These are phyloP conservation scores for Penicillium desertorum DNA, from an alignment of 495 filamentous ascomycete genomes.

Conservation along the genomic window DNA sequence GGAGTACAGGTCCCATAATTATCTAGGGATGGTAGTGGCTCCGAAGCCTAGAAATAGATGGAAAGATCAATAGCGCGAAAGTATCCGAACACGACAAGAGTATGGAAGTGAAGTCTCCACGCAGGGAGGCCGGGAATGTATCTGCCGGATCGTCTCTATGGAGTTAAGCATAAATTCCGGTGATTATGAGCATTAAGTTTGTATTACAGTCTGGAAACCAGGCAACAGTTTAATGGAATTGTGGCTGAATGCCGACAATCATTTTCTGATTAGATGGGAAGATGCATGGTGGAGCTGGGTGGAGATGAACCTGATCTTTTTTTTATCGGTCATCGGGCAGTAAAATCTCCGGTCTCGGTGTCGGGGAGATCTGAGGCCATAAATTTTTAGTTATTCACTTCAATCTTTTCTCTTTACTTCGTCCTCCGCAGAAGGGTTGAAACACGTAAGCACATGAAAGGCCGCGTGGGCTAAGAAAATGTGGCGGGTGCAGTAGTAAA, in stretches of 20 bases:
- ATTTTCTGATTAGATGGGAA: background rate
- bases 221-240: constrained; percentile 11
- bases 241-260: constrained; percentile 18
- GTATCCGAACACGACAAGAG: background rate
- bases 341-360: constrained; percentile 1
- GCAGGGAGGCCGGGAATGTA: background rate
- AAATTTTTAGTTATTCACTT: background rate
- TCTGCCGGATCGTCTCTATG: constrained; percentile 14
- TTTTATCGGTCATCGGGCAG: background rate
- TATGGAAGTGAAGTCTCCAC: constrained; percentile 1
- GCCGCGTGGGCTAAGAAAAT: constrained; percentile 9
- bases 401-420: background rate
- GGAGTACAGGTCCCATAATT: constrained; percentile 1
- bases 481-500: constrained; percentile 8
- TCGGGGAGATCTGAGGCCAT: background rate
- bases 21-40: background rate
- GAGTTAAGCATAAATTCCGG: constrained; percentile 7
- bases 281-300: background rate
- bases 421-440: background rate
- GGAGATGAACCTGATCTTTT: background rate
- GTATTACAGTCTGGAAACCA: constrained; percentile 11
- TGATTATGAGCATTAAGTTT: constrained; percentile 5
- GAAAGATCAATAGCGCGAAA: constrained; percentile 12
- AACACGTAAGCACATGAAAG: constrained; percentile 11
- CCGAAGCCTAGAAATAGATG: constrained; percentile 3